Conservation (phyloP, 164 flowering plant species). For the Aristolochia fimbriata region DNA sequence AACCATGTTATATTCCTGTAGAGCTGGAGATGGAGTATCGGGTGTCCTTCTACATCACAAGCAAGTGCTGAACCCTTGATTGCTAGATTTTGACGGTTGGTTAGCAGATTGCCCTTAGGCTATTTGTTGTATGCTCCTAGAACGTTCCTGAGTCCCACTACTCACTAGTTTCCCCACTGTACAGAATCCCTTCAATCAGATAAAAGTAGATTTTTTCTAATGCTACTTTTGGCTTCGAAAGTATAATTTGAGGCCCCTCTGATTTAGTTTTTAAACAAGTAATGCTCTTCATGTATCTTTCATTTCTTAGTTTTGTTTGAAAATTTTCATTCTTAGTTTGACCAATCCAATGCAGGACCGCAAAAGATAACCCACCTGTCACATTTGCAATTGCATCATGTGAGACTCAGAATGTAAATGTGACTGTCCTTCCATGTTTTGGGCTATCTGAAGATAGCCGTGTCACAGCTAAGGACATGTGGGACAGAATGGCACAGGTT, state of each 20-base stretch:
- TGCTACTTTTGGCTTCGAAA: no score
- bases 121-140: slow-evolving; percentile 18
- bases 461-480: slow-evolving; percentile 72
- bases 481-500: slow-evolving; percentile 78
- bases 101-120: slow-evolving; percentile 37
- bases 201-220: no score
- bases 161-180: no score
- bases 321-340: neutral
- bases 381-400: slow-evolving; percentile 92
- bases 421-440: slow-evolving; percentile 81
- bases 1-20: slow-evolving; percentile 19
- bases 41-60: slow-evolving; percentile 98
- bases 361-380: slow-evolving; percentile 79
- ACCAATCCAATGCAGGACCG: slow-evolving; percentile 49
- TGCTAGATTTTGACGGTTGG: slow-evolving; percentile 44
- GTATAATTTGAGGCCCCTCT: no score
- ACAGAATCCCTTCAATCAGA: no score
- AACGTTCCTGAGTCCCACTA: neutral
- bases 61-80: slow-evolving; percentile 67
- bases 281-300: no score
- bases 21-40: slow-evolving; percentile 84
- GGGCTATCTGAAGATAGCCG: slow-evolving; percentile 54
- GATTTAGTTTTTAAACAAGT: no score
- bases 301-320: no score
- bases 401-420: slow-evolving; percentile 87